Evolutionary conservation across 192 early-diverging fungal genomes (phyloP).

Genomic region (Coemansia sp.): DNA sequence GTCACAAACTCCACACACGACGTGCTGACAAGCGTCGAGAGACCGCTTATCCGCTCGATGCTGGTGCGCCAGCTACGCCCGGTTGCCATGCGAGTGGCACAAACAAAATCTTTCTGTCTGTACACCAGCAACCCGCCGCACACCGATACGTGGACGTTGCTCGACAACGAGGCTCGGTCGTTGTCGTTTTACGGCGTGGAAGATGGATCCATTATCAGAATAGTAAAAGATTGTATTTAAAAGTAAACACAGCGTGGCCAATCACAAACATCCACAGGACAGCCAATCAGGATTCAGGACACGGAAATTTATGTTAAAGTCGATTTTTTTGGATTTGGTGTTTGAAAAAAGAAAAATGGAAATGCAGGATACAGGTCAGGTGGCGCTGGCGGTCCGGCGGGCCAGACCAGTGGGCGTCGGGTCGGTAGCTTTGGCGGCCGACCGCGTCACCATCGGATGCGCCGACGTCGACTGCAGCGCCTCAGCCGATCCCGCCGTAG

Average conservation of each 20-base stretch:
- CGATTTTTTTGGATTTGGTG: slow-evolving; percentile 13
- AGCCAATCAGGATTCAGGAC: background rate
- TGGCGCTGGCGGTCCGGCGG: slow-evolving; percentile 35
- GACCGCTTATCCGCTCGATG: slow-evolving; percentile 30
- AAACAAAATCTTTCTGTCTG: background rate
- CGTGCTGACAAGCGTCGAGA: too few species aligned
- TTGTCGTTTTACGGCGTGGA: slow-evolving; percentile 38
- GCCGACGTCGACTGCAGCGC: slow-evolving; percentile 4
- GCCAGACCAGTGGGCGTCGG: slow-evolving; percentile 12
- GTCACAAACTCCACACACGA: background rate
- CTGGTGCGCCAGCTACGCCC: slow-evolving; percentile 38
- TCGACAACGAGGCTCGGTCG: slow-evolving; percentile 30
- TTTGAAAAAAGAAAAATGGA: background rate
- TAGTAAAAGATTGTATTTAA: slow-evolving; percentile 7
- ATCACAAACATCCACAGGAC: slow-evolving; percentile 7
- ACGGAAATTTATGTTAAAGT: background rate
- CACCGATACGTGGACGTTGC: slow-evolving; percentile 4
- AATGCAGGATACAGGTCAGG: background rate
- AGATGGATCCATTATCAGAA: slow-evolving; percentile 19
- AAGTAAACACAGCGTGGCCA: background rate
- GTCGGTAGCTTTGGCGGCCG: slow-evolving; percentile 6
- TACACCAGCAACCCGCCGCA: slow-evolving; percentile 2
- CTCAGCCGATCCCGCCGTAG: slow-evolving; percentile 16
- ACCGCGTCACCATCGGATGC: slow-evolving; percentile 14
- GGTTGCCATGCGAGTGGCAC: slow-evolving; percentile 24